phyloP scores from a whole-genome alignment of 495 filamentous ascomycete species.

The Trichocladium antarcticum region DNA sequence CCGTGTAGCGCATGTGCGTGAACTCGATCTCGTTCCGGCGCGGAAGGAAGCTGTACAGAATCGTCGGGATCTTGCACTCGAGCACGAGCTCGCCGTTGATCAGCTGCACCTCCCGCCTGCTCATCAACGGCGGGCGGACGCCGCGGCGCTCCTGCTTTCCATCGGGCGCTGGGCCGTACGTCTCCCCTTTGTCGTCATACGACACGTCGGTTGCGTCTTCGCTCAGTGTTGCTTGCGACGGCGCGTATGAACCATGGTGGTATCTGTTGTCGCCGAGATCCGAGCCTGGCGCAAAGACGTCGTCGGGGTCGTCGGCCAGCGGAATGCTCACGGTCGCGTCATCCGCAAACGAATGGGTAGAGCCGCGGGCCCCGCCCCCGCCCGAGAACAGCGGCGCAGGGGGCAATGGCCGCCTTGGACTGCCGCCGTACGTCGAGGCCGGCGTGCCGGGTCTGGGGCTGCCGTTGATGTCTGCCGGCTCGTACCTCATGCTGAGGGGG shows the following conservation, averaged over 20 bases:
- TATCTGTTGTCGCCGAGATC: slow-evolving; percentile 35
- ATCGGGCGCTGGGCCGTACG: slow-evolving; percentile 81
- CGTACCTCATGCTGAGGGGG: slow-evolving; percentile 58
- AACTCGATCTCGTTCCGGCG: slow-evolving; percentile 89
- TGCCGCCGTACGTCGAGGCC: slow-evolving; percentile 73
- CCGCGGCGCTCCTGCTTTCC: slow-evolving; percentile 75
- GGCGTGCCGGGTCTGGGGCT: slow-evolving; percentile 84
- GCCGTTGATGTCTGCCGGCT: slow-evolving; percentile 79
- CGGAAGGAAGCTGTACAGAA: slow-evolving; percentile 88
- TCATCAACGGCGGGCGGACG: slow-evolving; percentile 76
- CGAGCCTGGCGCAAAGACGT: slow-evolving; percentile 62
- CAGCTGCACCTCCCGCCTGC: slow-evolving; percentile 85
- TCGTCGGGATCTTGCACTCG: slow-evolving; percentile 98
- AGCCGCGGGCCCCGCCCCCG: slow-evolving; percentile 22
- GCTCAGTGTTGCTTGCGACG: slow-evolving; percentile 42
- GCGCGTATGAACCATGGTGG: slow-evolving; percentile 50
- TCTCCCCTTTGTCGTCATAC: slow-evolving; percentile 47
- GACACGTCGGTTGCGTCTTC: slow-evolving; percentile 27
- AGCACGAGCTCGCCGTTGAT: slow-evolving; percentile 96
- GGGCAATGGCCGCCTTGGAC: slow-evolving; percentile 77
- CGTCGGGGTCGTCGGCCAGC: slow-evolving; percentile 48
- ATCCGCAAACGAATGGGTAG: slow-evolving; percentile 31
- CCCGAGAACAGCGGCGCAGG: slow-evolving; percentile 74
- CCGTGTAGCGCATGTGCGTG: slow-evolving; percentile 99
- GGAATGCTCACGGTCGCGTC: slow-evolving; percentile 51